These are phyloP conservation scores for Plasmodium billcollinsi DNA, from an alignment of 169 alveolate genomes.

Conservation along the genomic window DNA sequence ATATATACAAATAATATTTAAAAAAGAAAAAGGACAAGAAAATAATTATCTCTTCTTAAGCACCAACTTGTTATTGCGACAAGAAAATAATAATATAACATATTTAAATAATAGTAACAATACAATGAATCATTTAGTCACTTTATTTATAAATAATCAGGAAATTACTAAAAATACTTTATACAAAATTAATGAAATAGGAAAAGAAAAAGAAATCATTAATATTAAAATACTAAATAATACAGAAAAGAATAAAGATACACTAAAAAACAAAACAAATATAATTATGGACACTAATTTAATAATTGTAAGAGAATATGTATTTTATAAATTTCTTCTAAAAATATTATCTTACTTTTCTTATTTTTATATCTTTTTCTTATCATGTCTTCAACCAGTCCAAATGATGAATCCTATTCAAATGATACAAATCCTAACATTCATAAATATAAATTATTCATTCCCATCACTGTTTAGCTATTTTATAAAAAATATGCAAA, in stretches of 20 bases:
- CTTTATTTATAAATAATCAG: slow-evolving; percentile 27
- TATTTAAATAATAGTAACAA: no score
- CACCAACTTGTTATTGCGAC: slow-evolving; percentile 15
- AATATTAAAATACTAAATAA: slow-evolving; percentile 34
- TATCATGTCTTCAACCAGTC: slow-evolving; percentile 12
- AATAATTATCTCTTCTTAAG: slow-evolving; percentile 7
- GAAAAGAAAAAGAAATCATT: slow-evolving; percentile 20
- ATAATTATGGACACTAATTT: slow-evolving; percentile 17
- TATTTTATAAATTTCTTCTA: slow-evolving; percentile 13
- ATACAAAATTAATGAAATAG: slow-evolving; percentile 41
- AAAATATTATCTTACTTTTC: slow-evolving; percentile 37
- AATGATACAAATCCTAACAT: slow-evolving; percentile 37
- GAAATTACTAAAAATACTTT: slow-evolving; percentile 13
- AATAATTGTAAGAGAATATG: slow-evolving; percentile 40
- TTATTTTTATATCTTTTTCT: slow-evolving; percentile 17
- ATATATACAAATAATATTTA: slow-evolving; percentile 39
- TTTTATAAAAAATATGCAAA: slow-evolving; percentile 23
- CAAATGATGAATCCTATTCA: slow-evolving; percentile 20
- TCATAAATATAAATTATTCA: slow-evolving; percentile 37
- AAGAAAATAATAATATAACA: no score
- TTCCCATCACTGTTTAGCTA: slow-evolving; percentile 36
- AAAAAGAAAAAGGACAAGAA: slow-evolving; percentile 3
- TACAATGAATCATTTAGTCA: not conserved
- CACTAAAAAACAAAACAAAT: slow-evolving; percentile 6
- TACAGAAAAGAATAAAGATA: slow-evolving; percentile 20